These are phyloP conservation scores for Brassica nigra DNA, from an alignment of 345 rosid genomes.

Conservation along the genomic window DNA sequence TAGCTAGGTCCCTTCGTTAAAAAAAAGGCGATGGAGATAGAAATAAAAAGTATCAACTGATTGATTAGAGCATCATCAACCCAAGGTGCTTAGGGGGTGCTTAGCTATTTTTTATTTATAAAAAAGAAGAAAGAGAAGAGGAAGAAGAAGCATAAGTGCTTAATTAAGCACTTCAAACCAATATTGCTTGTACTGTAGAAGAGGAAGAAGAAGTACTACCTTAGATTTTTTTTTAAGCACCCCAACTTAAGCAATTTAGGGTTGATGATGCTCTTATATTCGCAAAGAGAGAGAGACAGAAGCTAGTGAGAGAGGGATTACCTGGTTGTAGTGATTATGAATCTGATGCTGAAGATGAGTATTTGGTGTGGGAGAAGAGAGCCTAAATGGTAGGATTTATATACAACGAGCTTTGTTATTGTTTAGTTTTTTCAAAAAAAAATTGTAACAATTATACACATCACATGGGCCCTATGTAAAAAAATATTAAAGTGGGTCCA, in stretches of 20 bases:
- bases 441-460: neutral
- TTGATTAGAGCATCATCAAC: no score
- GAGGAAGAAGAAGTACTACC: no score
- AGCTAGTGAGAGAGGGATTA: neutral
- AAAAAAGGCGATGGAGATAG: neutral
- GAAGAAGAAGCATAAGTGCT: no score
- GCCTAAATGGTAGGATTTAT: neutral
- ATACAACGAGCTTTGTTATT: neutral
- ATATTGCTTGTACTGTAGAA: no score
- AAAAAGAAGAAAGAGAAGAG: no score
- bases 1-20: neutral
- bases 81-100: no score
- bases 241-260: no score
- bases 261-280: no score
- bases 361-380: slow-evolving; percentile 20
- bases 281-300: neutral
- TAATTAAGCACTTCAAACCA: no score
- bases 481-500: neutral
- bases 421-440: neutral
- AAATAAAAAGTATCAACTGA: neutral
- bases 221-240: no score
- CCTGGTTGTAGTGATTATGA: slow-evolving; percentile 25
- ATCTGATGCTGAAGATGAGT: slow-evolving; percentile 1
- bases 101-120: no score
- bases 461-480: slow-evolving; percentile 12